Base-by-base conservation (phyloP, 352 stramenopile genomes). In the Globisporangium alternatum region DNA sequence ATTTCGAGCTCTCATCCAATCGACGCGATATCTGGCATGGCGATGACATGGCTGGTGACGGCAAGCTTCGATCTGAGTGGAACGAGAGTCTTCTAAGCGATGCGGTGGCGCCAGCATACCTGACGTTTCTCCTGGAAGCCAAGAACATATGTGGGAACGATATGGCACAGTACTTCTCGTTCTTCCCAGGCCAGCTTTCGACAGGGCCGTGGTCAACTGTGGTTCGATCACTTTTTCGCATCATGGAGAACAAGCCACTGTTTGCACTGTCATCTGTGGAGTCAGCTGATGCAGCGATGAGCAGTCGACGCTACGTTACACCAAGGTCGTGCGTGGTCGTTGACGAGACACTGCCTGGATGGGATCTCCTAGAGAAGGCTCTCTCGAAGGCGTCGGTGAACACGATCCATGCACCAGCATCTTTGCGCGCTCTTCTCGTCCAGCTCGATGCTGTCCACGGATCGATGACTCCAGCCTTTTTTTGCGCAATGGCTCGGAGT, bases 1-100 rank as follows among this genome's bases (percentile, higher is more conserved):
- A 97, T 75, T 98, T 98, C 72, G 92, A 98, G 65, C 66, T 98
- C n/a, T 93, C 86, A 8, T 95, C 86, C 6, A 95, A 95, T 76
- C 80, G 86, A 10, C 80, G 86, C 25, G 86, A 95, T 37, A 90
- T 95, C 57, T 95, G 86, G 86, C 79, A 86, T 44, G 86, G 86
- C 21, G 86, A 95, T 51, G 86, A 92, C 56, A 86, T 95, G 77
- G 81, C 77, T 47, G 86, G 86, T 52, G 83, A 95, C 67, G 83
- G 83, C 39, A 89, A 91, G 63, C 67, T 91, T 3, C 76, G 86
- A 2, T 95, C 86, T 5, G 77, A 90, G 45, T 95, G 83, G 86
- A 95, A 95, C 61, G 63, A 66, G 22, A 83, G 66, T 35, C 62
- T 95, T 8, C 70, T 95, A 22, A 64, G 70, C 22, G 86, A 95